Conservation (phyloP, 2,329 filamentous ascomycete species). For the Cladophialophora psammophila region DNA sequence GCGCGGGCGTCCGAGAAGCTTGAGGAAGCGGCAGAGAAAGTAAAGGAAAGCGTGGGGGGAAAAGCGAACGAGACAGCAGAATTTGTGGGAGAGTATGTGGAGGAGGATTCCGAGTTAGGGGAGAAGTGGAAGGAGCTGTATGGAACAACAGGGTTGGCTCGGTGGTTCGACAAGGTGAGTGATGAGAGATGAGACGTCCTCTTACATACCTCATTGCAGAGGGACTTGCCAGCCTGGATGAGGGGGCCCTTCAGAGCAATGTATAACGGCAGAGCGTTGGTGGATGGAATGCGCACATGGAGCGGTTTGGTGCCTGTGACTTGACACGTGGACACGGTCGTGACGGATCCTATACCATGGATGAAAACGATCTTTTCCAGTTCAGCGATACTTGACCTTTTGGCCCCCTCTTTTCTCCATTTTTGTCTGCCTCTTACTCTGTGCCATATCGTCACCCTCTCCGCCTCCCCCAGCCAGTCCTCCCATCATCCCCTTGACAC, state of each 20-base stretch:
- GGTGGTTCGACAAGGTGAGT: slow-evolving; percentile 36
- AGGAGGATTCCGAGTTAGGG: slow-evolving; percentile 52
- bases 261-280: background rate
- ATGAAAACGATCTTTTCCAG: background rate
- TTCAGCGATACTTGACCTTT: slow-evolving; percentile 52
- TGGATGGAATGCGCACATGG: background rate
- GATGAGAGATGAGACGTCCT: slow-evolving; percentile 21
- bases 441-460: slow-evolving; percentile 41
- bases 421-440: slow-evolving; percentile 60
- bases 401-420: slow-evolving; percentile 60
- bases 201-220: background rate
- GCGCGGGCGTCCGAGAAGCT: slow-evolving; percentile 49
- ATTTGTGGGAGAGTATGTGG: slow-evolving; percentile 54
- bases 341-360: background rate
- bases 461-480: slow-evolving; percentile 53
- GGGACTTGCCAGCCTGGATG: background rate
- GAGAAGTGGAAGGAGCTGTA: slow-evolving; percentile 52
- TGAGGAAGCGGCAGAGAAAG: slow-evolving; percentile 38
- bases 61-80: slow-evolving; percentile 53
- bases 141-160: slow-evolving; percentile 35
- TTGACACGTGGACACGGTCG: background rate
- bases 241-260: background rate
- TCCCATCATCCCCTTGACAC: slow-evolving; percentile 50
- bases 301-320: background rate
- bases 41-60: slow-evolving; percentile 17